Base-by-base conservation (phyloP, 306 rosid species). In the Hippophae gyantsensis region DNA sequence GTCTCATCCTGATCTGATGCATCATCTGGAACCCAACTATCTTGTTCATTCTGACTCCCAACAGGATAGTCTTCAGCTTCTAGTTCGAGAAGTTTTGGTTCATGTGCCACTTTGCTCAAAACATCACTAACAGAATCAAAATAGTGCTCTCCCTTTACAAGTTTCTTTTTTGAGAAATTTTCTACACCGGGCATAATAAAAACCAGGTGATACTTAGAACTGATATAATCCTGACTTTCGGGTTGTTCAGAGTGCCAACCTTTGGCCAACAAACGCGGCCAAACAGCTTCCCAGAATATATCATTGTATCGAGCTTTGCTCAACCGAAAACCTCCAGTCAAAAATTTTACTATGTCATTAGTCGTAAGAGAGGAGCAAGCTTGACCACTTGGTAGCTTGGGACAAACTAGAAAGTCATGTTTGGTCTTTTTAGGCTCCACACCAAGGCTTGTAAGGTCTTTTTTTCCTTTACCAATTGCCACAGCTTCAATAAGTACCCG, bases 161-260 rank as follows among this genome's bases (percentile, higher is more conserved):
- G 80, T 58, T 74, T 82, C 71, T 79, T 80, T 69, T 74, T 85
- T 2, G 88, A 85, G 78, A 85, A 85, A 67, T 81, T 89, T 53
- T 81, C 72, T 13, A 89, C 62, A 51, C 96, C 95, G 3, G 92
- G 95, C 66, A 76, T 61, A 58, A 87, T 83, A 76, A 87, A 87
- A 70, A 82, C 92, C 64, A 87, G 64, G 61, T 59, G 59, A 54
- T 67, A 62, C 55, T 74, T 73, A 55, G 86, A 72, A 57, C 76
- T 74, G 45, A 78, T 51, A 69, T 72, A 80, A 52, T 78, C 83
- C 60, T 69, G 90, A 71, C 73, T 72, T 71, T 75, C 72, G 9
- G 82, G 86, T 61, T 79, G 88, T 83, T 84, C 89, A 8, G 93
- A 84, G 73, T 84, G 86, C 92, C 95, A 87, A 48, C 92, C 95